Evolutionary conservation across 1,284 basidiomycete genomes (phyloP).

Genomic region (Microbotryum scabiosae): DNA sequence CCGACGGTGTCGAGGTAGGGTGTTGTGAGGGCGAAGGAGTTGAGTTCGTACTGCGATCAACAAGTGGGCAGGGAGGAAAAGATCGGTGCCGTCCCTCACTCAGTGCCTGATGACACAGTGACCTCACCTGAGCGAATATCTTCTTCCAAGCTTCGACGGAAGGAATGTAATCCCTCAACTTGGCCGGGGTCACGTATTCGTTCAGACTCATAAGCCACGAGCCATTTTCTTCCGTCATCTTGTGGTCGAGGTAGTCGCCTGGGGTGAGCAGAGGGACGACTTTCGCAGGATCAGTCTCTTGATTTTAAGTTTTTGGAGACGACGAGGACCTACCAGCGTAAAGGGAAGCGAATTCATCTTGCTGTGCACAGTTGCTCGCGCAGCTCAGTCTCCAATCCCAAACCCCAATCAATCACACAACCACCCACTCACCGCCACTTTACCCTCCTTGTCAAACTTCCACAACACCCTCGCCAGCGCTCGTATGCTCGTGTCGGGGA

Average conservation of each 20-base stretch:
- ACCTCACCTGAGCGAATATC: too few species aligned
- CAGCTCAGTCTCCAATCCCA: not conserved
- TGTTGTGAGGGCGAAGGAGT: constrained; percentile 75
- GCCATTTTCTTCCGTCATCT: too few species aligned
- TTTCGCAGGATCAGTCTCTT: too few species aligned
- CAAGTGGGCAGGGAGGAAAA: constrained; percentile 8
- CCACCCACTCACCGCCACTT: constrained; percentile 31
- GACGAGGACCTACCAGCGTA: constrained; percentile 73
- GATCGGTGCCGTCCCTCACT: constrained; percentile 55
- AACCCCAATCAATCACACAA: not conserved
- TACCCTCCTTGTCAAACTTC: constrained; percentile 52
- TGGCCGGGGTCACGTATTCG: not conserved
- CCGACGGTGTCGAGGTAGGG: constrained; percentile 69
- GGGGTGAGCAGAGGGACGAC: constrained; percentile 38
- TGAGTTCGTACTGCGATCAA: constrained; percentile 62
- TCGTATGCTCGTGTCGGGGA: constrained; percentile 64
- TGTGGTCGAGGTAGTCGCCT: constrained; percentile 24
- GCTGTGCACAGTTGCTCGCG: constrained; percentile 46
- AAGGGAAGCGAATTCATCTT: constrained; percentile 56
- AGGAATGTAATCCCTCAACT: not conserved
- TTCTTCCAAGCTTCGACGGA: too few species aligned
- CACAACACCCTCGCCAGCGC: constrained; percentile 57
- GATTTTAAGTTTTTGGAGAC: too few species aligned
- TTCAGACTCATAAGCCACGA: constrained; percentile 43
- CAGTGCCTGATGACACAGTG: too few species aligned